Percentiles rank a stretch among this genome's conserved stretches.
Evolutionary conservation across 108 stramenopile species (phyloP).

Genomic region (Fistulifera solaris): DNA sequence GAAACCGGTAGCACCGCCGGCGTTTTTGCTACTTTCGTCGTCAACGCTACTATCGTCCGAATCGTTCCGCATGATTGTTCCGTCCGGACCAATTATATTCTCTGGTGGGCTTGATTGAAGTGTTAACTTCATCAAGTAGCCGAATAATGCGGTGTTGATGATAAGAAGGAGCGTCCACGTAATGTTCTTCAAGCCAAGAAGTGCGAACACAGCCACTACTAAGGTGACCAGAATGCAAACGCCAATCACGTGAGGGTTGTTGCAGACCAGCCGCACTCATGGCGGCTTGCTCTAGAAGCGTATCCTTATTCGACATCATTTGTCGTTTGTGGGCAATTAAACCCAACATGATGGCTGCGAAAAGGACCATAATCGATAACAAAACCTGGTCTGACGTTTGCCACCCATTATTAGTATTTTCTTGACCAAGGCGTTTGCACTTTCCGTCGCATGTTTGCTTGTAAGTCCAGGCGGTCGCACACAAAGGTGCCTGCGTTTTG

Average conservation of each 20-base stretch:
- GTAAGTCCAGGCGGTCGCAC: conserved; percentile 60
- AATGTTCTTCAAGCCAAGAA: conserved; percentile 66
- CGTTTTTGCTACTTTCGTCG: not conserved
- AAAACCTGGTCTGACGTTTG: conserved; percentile 71
- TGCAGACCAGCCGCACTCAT: conserved; percentile 75
- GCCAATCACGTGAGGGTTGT: conserved; percentile 66
- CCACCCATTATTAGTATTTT: conserved; percentile 48
- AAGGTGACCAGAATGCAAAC: conserved; percentile 55
- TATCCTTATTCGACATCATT: conserved; percentile 80
- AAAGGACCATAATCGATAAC: conserved; percentile 50
- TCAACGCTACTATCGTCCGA: conserved; percentile 47
- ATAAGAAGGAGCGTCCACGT: conserved; percentile 69
- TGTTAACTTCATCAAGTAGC: conserved; percentile 80
- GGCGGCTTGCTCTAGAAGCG: conserved; percentile 79
- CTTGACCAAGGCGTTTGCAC: conserved; percentile 42
- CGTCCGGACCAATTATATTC: conserved; percentile 75
- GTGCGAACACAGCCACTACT: conserved; percentile 62
- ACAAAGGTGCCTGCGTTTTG: conserved; percentile 66
- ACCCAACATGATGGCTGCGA: conserved; percentile 64
- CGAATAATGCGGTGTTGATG: conserved; percentile 68
- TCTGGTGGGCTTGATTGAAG: conserved; percentile 64
- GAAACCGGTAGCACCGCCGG: too few species aligned
- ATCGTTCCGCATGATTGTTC: conserved; percentile 43
- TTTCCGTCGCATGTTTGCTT: conserved; percentile 46
- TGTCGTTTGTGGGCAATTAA: conserved; percentile 58